A percentile compares a stretch with the other conserved stretches of the same genome.
These are phyloP conservation scores for Yamadazyma nakazawae DNA, from an alignment of 805 yeast genomes.

Conservation along the genomic window DNA sequence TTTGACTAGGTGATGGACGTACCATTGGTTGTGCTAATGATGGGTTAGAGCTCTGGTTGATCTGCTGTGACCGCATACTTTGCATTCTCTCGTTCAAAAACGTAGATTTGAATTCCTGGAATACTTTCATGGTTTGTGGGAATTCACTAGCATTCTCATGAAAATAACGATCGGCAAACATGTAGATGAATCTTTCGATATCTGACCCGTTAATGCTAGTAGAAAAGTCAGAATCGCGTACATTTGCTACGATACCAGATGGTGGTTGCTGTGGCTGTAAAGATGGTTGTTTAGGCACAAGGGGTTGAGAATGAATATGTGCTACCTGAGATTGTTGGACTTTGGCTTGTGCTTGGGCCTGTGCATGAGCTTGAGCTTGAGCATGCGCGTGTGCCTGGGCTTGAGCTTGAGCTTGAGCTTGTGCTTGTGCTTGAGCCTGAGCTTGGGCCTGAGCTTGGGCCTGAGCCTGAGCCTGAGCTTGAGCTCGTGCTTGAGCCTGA, in stretches of 20 bases:
- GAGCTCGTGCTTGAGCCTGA: slow-evolving; percentile 13
- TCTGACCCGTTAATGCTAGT: slow-evolving; percentile 24
- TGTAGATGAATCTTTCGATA: slow-evolving; percentile 38
- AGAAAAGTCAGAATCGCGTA: slow-evolving; percentile 3
- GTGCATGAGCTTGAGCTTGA: slow-evolving; percentile 12
- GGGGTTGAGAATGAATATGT: slow-evolving; percentile 7
- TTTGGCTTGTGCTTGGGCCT: slow-evolving; percentile 14
- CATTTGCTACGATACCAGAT: not conserved
- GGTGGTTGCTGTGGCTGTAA: not conserved
- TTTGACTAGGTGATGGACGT: slow-evolving; percentile 9
- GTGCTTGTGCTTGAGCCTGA: slow-evolving; percentile 14
- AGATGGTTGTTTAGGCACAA: slow-evolving; percentile 1
- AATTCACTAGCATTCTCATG: slow-evolving; percentile 38
- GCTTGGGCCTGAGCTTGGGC: slow-evolving; percentile 14
- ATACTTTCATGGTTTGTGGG: slow-evolving; percentile 41
- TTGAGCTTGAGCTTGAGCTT: slow-evolving; percentile 13
- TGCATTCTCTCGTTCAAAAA: slow-evolving; percentile 40
- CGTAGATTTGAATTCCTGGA: slow-evolving; percentile 42
- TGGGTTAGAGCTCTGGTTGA: not conserved
- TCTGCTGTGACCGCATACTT: slow-evolving; percentile 20
- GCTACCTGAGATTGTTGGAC: slow-evolving; percentile 7
- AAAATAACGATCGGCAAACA: slow-evolving; percentile 42
- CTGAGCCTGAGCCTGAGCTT: slow-evolving; percentile 15
- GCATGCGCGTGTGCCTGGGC: slow-evolving; percentile 15
- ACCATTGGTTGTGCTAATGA: slow-evolving; percentile 6